Conservation (phyloP, 179 eudicot genomes). For the Silene vulgaris region DNA sequence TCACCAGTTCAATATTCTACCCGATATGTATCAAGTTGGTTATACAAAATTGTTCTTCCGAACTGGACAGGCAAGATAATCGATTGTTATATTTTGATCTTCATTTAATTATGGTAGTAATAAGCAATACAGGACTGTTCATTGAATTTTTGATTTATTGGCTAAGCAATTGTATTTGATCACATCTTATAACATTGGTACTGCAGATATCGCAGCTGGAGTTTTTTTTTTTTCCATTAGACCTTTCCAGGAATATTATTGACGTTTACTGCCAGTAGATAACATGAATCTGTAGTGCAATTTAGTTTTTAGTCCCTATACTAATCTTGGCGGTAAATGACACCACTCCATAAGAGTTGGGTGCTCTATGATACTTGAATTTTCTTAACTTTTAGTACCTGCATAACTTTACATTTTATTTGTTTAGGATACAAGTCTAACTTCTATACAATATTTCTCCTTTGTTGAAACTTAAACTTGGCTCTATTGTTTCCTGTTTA, state of each 20-base stretch:
- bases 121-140: neutral
- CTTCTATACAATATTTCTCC: neutral
- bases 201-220: neutral
- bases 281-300: neutral
- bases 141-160: neutral
- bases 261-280: neutral
- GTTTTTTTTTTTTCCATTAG: neutral
- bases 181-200: neutral
- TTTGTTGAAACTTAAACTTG: neutral
- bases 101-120: neutral
- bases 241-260: neutral
- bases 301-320: neutral
- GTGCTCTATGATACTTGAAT: neutral
- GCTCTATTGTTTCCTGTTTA: constrained; percentile 4
- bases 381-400: neutral
- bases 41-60: constrained; percentile 94
- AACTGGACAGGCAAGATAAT: constrained; percentile 78
- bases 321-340: neutral
- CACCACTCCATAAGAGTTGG: neutral
- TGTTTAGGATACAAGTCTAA: neutral
- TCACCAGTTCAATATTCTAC: constrained; percentile 30
- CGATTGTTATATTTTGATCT: neutral
- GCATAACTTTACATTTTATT: neutral
- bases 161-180: neutral
- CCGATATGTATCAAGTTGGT: constrained; percentile 40